Percentiles rank a stretch among this genome's conserved stretches.
Conservation (phyloP, 495 filamentous ascomycete genomes). For the Aspergillus conjunctus region DNA sequence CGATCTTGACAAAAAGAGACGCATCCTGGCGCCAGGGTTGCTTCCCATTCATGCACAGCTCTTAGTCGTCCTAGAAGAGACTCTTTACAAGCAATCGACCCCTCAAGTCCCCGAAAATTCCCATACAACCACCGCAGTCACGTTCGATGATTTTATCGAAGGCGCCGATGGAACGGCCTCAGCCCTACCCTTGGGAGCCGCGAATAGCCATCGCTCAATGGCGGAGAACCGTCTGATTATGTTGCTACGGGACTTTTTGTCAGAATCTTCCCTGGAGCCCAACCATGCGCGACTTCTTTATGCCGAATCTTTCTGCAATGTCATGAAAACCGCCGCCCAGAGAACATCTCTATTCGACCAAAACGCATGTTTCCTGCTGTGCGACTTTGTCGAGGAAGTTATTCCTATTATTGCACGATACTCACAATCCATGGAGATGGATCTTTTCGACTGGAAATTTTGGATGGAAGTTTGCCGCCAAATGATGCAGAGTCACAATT, state of each 20-base stretch:
- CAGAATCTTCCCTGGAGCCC: slow-evolving; percentile 60
- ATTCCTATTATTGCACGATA: slow-evolving; percentile 62
- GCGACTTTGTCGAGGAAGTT: slow-evolving; percentile 88
- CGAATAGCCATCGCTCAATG: slow-evolving; percentile 79
- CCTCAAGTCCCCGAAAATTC: slow-evolving; percentile 55
- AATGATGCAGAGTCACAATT: slow-evolving; percentile 88
- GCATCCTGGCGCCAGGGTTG: slow-evolving; percentile 72
- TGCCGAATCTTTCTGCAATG: slow-evolving; percentile 71
- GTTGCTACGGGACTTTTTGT: slow-evolving; percentile 81
- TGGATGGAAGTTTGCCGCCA: slow-evolving; percentile 84
- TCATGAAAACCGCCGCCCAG: slow-evolving; percentile 73
- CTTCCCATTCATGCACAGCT: slow-evolving; percentile 85
- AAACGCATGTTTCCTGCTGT: slow-evolving; percentile 86
- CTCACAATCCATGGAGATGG: slow-evolving; percentile 48
- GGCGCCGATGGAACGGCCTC: slow-evolving; percentile 70
- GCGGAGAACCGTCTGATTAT: slow-evolving; percentile 89
- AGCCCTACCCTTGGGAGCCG: slow-evolving; percentile 63
- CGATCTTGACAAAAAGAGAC: slow-evolving; percentile 64
- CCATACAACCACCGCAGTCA: slow-evolving; percentile 61
- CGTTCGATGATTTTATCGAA: slow-evolving; percentile 75
- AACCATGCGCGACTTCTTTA: slow-evolving; percentile 67
- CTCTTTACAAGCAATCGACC: slow-evolving; percentile 69
- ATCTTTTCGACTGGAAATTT: slow-evolving; percentile 76
- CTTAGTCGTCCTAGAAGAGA: slow-evolving; percentile 77
- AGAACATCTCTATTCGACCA: slow-evolving; percentile 83